Evolutionary conservation across 176 grass and related monocot species (phyloP).

Genomic region (Oryza australiensis): DNA sequence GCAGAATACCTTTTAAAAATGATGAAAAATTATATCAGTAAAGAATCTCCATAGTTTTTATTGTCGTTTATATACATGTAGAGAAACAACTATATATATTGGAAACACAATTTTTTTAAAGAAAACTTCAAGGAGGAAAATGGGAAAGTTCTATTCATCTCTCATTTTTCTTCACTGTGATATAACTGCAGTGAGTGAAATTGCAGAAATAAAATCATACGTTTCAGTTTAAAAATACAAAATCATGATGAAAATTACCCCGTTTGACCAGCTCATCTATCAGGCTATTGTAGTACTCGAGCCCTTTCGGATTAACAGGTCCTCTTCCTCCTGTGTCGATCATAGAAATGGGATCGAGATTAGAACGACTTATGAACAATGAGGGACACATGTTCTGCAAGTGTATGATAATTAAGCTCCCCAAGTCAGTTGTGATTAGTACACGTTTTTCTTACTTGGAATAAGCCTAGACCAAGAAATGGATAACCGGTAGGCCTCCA

Average conservation of each 20-base stretch:
- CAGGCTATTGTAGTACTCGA: constrained; percentile 78
- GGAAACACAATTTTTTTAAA: too few species aligned
- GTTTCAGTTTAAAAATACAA: too few species aligned
- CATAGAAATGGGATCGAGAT: background rate
- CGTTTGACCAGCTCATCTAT: constrained; percentile 69
- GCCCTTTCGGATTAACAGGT: constrained; percentile 63
- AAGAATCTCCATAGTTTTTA: too few species aligned
- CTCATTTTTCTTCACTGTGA: background rate
- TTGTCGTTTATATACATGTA: too few species aligned
- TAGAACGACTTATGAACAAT: too few species aligned
- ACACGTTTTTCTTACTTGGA: constrained; percentile 50
- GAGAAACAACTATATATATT: too few species aligned
- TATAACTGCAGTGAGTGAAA: background rate
- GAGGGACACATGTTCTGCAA: background rate
- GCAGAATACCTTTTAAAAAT: too few species aligned
- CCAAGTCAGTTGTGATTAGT: background rate
- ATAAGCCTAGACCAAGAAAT: constrained; percentile 91
- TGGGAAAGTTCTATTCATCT: background rate
- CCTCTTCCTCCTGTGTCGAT: constrained; percentile 60
- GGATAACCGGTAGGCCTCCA: constrained; percentile 88
- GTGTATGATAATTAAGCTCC: background rate
- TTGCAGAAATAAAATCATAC: background rate
- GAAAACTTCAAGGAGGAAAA: background rate
- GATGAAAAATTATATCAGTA: too few species aligned
- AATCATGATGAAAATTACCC: constrained; percentile 21